Percentiles rank a stretch among this genome's conserved stretches.
These are phyloP conservation scores for Rheum nobile DNA, from an alignment of 148 eudicot species.

Conservation along the genomic window DNA sequence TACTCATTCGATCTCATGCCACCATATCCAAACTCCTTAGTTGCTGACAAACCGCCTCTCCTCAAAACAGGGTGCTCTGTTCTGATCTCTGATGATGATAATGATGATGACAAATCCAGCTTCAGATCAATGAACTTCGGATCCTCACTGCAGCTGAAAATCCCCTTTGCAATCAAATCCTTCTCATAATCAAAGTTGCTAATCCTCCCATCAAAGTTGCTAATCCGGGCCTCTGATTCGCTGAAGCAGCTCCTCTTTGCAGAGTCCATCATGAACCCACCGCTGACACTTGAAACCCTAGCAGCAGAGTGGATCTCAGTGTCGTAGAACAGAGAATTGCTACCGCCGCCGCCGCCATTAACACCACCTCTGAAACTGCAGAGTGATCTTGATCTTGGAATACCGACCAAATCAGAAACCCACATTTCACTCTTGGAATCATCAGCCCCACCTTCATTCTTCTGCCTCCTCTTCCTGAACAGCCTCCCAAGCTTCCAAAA, in stretches of 20 bases:
- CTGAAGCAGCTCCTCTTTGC: conserved; percentile 43
- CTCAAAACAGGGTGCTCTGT: conserved; percentile 21
- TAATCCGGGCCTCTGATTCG: conserved; percentile 58
- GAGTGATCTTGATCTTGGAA: conserved; percentile 74
- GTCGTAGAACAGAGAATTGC: conserved; percentile 13
- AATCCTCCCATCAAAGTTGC: conserved; percentile 35
- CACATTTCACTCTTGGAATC: conserved; percentile 26
- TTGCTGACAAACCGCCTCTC: conserved; percentile 18
- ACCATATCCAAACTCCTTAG: conserved; percentile 25
- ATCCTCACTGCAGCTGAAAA: conserved; percentile 44
- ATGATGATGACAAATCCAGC: conserved; percentile 24
- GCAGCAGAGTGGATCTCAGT: conserved; percentile 44
- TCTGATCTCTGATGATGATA: conserved; percentile 15
- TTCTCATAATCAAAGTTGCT: conserved; percentile 34
- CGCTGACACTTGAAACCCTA: conserved; percentile 58
- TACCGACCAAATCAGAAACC: conserved; percentile 22
- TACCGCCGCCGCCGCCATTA: not conserved
- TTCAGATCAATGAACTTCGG: conserved; percentile 66
- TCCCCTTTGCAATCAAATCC: conserved; percentile 13
- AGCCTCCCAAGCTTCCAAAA: conserved; percentile 60
- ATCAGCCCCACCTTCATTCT: conserved; percentile 2
- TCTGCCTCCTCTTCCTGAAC: conserved; percentile 48
- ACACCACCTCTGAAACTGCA: conserved; percentile 49
- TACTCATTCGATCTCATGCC: conserved; percentile 13
- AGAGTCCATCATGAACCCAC: conserved; percentile 34